Base-by-base conservation (phyloP, 495 filamentous ascomycete species). In the Tetracladium setigerum region DNA sequence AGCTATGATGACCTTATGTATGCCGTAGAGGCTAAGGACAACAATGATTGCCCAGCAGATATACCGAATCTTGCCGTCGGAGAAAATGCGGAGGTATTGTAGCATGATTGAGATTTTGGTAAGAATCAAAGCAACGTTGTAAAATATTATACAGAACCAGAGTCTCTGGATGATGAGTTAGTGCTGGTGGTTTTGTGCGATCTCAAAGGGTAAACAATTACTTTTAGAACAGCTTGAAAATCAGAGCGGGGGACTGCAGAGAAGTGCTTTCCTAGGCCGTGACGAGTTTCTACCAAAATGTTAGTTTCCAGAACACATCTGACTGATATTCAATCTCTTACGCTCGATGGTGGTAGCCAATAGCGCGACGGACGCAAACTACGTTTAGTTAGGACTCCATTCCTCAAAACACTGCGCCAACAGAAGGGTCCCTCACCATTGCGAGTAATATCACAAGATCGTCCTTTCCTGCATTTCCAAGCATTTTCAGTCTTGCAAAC, bases 1-100 rank as follows among this genome's bases (percentile, higher is more conserved):
- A 1, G 58, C 53, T 13, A 57, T 49, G 5, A 60, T 24, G 18
- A 62, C 49, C 11, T 53, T 54, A 2, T 39, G 17, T 10, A 50
- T 10, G 10, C 56, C 56, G 49, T 57, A 61, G 27, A 49, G 6
- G 5, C 34, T 11, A 16, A 63, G 32, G 31, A 57, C 47, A 37
- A 49, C 41, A 27, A 63, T 46, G 19, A 52, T 46, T 12, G 15
- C 39, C 27, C 40, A 38, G 43, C 58, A 59, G 35, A 56, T 49
- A 18, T 38, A 38, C 18, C 44, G 46, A 22, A 56, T 53, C 1
- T 16, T 17, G 2, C 31, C 40, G 5, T 44, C 49, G 44, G 48
- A 47, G 49, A 63, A 59, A 19, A 63, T 50, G 9, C 59, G 59
- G 16, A 57, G 56, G 41, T 53, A 62, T 42, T 63, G 61, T 18